Percentiles rank a stretch among this genome's conserved stretches.
Evolutionary conservation across 805 yeast genomes (phyloP).

Genomic region (Wickerhamiella brachini): DNA sequence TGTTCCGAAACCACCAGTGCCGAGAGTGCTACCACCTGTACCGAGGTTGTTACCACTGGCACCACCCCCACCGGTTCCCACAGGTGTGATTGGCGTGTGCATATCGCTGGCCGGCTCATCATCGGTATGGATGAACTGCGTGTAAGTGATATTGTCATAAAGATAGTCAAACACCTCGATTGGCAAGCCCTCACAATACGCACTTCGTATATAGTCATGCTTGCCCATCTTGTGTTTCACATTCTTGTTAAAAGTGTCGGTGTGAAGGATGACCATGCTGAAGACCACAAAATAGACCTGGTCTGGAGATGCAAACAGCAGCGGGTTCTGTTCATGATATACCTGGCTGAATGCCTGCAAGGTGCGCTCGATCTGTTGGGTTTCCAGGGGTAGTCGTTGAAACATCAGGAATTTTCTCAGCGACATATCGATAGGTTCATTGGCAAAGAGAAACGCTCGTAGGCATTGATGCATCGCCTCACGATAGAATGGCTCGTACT

Average conservation of each 20-base stretch:
- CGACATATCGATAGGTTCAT: constrained; percentile 52
- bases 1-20: too few relatives aligned
- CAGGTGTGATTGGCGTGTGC: constrained; percentile 9
- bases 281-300: constrained; percentile 50
- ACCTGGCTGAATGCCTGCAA: constrained; percentile 42
- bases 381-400: constrained; percentile 51
- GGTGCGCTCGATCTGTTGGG: constrained; percentile 64
- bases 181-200: constrained; percentile 25
- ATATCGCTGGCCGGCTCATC: constrained; percentile 17
- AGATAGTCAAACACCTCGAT: constrained; percentile 33
- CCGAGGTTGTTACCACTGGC: too few relatives aligned
- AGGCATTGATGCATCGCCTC: constrained; percentile 2
- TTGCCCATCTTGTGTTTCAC: constrained; percentile 56
- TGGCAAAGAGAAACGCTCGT: constrained; percentile 34
- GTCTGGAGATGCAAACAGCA: constrained; percentile 29
- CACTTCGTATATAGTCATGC: constrained; percentile 42
- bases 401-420: constrained; percentile 44
- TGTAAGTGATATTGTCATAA: constrained; percentile 51
- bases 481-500: not conserved
- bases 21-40: too few relatives aligned
- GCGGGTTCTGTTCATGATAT: constrained; percentile 34
- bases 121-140: constrained; percentile 40
- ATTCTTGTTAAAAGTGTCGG: constrained; percentile 56
- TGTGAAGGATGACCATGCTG: constrained; percentile 57
- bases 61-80: constrained; percentile 16